Percentiles rank a stretch among this genome's conserved stretches.
Conservation (phyloP, 202 grass and related monocot species). For the Schoenoplectus tabernaemontani region DNA sequence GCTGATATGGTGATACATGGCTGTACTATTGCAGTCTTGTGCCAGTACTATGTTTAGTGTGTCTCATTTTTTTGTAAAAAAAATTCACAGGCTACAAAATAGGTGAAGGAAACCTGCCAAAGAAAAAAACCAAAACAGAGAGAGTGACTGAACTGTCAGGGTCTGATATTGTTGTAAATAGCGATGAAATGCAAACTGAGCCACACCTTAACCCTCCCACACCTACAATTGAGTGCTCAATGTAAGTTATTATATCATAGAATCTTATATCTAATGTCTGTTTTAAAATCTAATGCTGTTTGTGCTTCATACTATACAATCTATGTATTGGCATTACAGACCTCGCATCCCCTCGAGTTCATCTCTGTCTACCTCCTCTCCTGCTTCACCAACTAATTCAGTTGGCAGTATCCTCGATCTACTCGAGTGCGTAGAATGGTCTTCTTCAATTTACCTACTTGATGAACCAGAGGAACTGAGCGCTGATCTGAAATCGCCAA, state of each 20-base stretch:
- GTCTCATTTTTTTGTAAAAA: background rate
- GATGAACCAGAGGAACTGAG: too few species aligned
- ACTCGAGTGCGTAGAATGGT: background rate
- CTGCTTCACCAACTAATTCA: background rate
- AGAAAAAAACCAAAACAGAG: background rate
- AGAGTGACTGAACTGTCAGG: background rate
- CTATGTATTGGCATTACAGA: background rate
- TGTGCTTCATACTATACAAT: background rate
- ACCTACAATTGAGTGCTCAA: constrained; percentile 21
- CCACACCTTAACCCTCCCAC: constrained; percentile 14
- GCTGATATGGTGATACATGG: background rate
- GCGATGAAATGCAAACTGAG: background rate
- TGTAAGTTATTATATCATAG: background rate
- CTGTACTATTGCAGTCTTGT: background rate
- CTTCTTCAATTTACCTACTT: too few species aligned
- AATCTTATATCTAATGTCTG: background rate
- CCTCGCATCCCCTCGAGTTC: background rate
- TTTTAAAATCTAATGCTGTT: background rate
- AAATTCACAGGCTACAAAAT: constrained; percentile 21
- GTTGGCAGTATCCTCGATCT: background rate
- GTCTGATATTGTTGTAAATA: background rate
- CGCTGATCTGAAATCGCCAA: background rate
- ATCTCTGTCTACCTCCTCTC: background rate
- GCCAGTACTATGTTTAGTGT: background rate
- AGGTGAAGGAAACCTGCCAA: constrained; percentile 21